Conservation (phyloP, 345 rosid genomes). For the Hibiscus mutabilis region DNA sequence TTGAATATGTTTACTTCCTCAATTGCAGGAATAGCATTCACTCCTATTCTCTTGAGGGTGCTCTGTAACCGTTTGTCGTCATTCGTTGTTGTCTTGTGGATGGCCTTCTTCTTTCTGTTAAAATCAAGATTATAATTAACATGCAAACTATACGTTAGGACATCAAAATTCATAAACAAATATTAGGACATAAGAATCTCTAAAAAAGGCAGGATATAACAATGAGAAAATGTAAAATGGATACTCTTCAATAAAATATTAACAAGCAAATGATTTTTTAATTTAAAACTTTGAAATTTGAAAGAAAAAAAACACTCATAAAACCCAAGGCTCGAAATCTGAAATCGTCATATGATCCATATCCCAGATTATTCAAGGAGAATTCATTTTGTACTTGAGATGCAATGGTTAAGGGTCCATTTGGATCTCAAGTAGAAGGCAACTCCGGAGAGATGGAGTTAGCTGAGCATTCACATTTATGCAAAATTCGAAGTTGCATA, state of each 20-base stretch:
- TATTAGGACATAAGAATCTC: background rate
- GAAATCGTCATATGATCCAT: background rate
- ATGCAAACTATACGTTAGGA: background rate
- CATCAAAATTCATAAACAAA: background rate
- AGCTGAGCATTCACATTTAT: background rate
- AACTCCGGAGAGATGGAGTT: background rate
- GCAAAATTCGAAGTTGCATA: background rate
- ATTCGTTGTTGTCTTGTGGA: constrained; percentile 94
- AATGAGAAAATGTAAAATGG: background rate
- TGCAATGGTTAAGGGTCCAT: background rate
- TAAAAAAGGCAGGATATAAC: background rate
- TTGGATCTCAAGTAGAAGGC: background rate
- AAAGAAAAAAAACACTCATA: background rate
- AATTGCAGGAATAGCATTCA: constrained; percentile 78
- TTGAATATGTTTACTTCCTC: constrained; percentile 95
- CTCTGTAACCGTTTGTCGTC: constrained; percentile 96
- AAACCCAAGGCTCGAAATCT: background rate
- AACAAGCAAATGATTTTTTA: background rate
- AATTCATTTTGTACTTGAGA: background rate
- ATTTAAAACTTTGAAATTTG: background rate
- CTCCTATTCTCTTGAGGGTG: constrained; percentile 92
- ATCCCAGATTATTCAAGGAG: background rate
- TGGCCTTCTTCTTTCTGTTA: constrained; percentile 93
- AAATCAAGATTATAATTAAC: background rate
- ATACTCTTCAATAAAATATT: background rate